Conservation (phyloP, 176 grass and related monocot species). For the Carex littledalei region DNA sequence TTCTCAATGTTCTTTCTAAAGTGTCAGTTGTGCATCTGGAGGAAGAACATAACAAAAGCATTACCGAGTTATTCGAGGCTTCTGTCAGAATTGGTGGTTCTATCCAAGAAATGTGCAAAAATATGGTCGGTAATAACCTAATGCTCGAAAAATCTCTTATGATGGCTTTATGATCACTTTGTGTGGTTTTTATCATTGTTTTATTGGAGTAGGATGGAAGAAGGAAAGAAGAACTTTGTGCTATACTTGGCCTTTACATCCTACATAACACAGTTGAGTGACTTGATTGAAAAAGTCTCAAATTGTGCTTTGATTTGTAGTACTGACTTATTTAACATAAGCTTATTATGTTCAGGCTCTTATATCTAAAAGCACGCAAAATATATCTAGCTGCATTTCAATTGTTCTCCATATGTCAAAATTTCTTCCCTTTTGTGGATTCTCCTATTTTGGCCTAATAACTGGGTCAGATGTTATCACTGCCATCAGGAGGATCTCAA, state of each 20-base stretch:
- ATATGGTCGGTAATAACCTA: constrained; percentile 50
- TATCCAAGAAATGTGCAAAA: constrained; percentile 67
- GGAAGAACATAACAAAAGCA: constrained; percentile 37
- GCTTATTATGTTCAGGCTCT: constrained; percentile 50
- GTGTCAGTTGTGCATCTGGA: constrained; percentile 28
- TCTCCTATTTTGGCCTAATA: constrained; percentile 65
- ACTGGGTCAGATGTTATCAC: constrained; percentile 55
- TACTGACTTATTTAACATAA: constrained; percentile 13
- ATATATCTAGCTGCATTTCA: constrained; percentile 42
- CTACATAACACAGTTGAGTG: constrained; percentile 90
- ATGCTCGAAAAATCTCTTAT: neutral
- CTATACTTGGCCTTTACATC: constrained; percentile 71
- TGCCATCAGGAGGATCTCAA: constrained; percentile 44
- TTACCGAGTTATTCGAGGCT: constrained; percentile 54
- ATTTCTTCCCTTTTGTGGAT: constrained; percentile 59
- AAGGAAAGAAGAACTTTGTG: constrained; percentile 53
- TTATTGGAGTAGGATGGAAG: constrained; percentile 33
- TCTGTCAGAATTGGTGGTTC: constrained; percentile 46
- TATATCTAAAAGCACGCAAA: constrained; percentile 45
- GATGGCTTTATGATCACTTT: constrained; percentile 18
- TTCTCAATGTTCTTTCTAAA: constrained; percentile 61
- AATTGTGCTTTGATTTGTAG: neutral
- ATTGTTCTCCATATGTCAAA: constrained; percentile 43
- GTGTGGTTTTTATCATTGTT: constrained; percentile 24
- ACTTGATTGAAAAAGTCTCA: neutral